A percentile compares a stretch with the other conserved stretches of the same genome.
Evolutionary conservation across 2,329 filamentous ascomycete species (phyloP).

Genomic region (Colletotrichum musicola): DNA sequence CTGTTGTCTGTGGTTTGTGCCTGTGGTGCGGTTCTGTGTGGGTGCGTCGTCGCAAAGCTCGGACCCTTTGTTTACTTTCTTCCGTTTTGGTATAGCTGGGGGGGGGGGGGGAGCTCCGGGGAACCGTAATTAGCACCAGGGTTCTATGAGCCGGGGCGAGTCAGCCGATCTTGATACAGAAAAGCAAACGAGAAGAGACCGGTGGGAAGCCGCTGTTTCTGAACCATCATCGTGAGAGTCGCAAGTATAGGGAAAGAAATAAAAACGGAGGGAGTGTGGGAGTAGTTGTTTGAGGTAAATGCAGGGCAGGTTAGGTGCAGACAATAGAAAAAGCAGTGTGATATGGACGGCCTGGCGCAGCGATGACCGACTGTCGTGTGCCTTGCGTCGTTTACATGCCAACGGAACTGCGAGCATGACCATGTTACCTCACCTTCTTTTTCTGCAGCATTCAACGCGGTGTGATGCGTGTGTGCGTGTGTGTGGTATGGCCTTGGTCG

Average conservation of each 20-base stretch:
- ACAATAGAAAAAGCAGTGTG: conserved; percentile 23
- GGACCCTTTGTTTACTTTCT: conserved; percentile 57
- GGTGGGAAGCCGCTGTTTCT: conserved; percentile 35
- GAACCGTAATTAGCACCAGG: conserved; percentile 37
- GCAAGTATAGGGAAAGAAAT: neutral
- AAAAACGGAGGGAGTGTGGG: conserved; percentile 8
- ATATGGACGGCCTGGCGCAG: conserved; percentile 8
- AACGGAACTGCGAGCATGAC: conserved; percentile 30
- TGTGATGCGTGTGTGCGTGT: neutral
- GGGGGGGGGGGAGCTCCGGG: conserved; percentile 36
- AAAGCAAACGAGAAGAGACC: conserved; percentile 35
- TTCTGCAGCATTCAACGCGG: conserved; percentile 4
- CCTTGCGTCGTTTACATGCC: conserved; percentile 37
- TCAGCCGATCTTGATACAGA: conserved; percentile 38
- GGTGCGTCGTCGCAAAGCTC: conserved; percentile 44
- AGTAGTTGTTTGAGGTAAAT: conserved; percentile 11
- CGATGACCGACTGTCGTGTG: conserved; percentile 32
- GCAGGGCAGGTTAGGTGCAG: conserved; percentile 9
- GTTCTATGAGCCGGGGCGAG: conserved; percentile 36
- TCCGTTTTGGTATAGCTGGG: conserved; percentile 53
- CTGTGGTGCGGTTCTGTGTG: conserved; percentile 18
- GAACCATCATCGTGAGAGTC: conserved; percentile 44
- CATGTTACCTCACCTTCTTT: conserved; percentile 10
- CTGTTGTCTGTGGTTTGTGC: conserved; percentile 43
- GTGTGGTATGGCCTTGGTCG: neutral